A percentile compares a stretch with the other conserved stretches of the same genome.
Conservation (phyloP, 306 rosid genomes). For the Vachellia collinsii region DNA sequence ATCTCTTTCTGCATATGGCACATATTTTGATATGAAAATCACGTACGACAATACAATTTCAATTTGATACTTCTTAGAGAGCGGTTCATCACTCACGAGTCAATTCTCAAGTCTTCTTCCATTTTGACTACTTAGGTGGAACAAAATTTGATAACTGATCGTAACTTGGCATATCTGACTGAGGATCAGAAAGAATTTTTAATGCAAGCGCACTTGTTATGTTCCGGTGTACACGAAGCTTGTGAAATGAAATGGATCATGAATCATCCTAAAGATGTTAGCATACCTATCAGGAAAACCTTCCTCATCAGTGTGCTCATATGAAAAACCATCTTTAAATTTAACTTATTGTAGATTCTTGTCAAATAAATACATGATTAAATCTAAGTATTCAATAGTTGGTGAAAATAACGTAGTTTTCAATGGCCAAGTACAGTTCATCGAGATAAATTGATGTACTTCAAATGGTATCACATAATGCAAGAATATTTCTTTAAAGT, state of each 20-base stretch:
- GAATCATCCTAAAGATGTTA: slow-evolving; percentile 24
- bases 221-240: background rate
- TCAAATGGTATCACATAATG: background rate
- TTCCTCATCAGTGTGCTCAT: background rate
- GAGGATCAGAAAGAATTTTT: slow-evolving; percentile 17
- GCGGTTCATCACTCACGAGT: slow-evolving; percentile 10
- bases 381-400: slow-evolving; percentile 5
- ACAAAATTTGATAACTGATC: slow-evolving; percentile 19
- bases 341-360: slow-evolving; percentile 23
- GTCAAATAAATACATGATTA: slow-evolving; percentile 17
- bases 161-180: slow-evolving; percentile 17
- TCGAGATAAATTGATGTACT: background rate
- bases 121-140: slow-evolving; percentile 26
- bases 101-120: background rate
- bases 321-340: slow-evolving; percentile 18
- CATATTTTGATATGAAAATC: slow-evolving; percentile 18
- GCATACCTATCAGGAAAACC: slow-evolving; percentile 25
- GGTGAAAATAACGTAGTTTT: slow-evolving; percentile 15
- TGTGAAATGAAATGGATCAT: slow-evolving; percentile 27
- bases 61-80: background rate
- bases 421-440: background rate
- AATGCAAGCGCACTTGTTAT: slow-evolving; percentile 1
- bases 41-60: slow-evolving; percentile 30
- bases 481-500: too few species aligned
- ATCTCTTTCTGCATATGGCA: slow-evolving; percentile 25